These are phyloP conservation scores for Rosa chinensis DNA, from an alignment of 306 rosid genomes.

Conservation along the genomic window DNA sequence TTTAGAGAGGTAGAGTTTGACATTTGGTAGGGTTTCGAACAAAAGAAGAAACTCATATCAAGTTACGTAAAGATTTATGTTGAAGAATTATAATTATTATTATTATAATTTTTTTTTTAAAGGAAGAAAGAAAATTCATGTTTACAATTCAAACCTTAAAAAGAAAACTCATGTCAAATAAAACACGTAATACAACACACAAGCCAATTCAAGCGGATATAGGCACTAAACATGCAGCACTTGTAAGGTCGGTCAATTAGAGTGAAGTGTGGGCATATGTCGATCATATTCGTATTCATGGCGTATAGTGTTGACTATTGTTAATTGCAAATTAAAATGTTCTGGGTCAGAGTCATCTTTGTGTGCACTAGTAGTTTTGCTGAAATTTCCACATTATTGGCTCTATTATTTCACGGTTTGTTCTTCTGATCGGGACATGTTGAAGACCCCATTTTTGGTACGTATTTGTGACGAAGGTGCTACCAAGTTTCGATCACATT, in stretches of 20 bases:
- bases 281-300: background rate
- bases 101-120: too few species aligned
- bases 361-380: background rate
- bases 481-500: background rate
- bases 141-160: too few species aligned
- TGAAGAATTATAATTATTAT: background rate
- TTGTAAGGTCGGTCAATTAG: background rate
- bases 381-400: background rate
- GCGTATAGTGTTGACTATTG: constrained; percentile 10
- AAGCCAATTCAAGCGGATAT: background rate
- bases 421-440: background rate
- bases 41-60: background rate
- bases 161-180: background rate
- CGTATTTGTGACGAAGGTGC: background rate
- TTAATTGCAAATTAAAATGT: background rate
- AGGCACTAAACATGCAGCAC: background rate
- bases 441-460: background rate
- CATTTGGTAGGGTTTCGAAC: background rate
- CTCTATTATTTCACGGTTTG: background rate
- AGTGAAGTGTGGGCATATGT: background rate
- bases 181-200: background rate
- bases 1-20: background rate
- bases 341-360: constrained; percentile 9
- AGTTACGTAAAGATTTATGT: background rate
- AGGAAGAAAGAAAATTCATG: background rate